These are phyloP conservation scores for Aspergillus fischeri DNA, from an alignment of 2,329 filamentous ascomycete genomes.

Conservation along the genomic window DNA sequence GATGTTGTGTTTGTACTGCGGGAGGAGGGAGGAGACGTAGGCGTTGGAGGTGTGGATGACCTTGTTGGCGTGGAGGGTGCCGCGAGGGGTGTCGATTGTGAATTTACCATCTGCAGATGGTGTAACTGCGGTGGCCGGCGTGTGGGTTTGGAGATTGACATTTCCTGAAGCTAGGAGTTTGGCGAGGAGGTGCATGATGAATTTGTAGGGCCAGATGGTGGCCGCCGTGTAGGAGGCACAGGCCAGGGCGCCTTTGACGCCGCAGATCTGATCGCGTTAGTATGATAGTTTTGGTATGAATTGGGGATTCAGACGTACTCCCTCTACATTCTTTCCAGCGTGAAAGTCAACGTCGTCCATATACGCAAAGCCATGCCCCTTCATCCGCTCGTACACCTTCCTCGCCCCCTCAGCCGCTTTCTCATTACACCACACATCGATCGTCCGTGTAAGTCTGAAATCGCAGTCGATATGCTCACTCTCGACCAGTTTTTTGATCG, in stretches of 20 bases:
- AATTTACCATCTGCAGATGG: slow-evolving; percentile 38
- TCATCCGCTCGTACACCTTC: slow-evolving; percentile 24
- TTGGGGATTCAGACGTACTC: slow-evolving; percentile 15
- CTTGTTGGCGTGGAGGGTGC: slow-evolving; percentile 56
- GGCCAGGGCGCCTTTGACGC: slow-evolving; percentile 36
- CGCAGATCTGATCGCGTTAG: slow-evolving; percentile 26
- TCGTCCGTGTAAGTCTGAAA: slow-evolving; percentile 35
- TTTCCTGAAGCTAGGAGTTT: slow-evolving; percentile 51
- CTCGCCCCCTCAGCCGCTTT: slow-evolving; percentile 23
- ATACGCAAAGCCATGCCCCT: slow-evolving; percentile 21
- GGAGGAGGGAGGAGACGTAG: slow-evolving; percentile 73
- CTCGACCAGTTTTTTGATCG: slow-evolving; percentile 36
- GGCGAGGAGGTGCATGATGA: slow-evolving; percentile 67
- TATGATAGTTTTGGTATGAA: not conserved
- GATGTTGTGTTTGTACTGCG: slow-evolving; percentile 64
- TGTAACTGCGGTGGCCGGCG: slow-evolving; percentile 34
- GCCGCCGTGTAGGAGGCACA: slow-evolving; percentile 31
- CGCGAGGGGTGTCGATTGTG: slow-evolving; percentile 56
- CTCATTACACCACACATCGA: slow-evolving; percentile 38
- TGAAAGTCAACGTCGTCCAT: slow-evolving; percentile 29
- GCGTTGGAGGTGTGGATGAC: slow-evolving; percentile 81
- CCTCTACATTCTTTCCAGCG: slow-evolving; percentile 25
- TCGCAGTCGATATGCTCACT: slow-evolving; percentile 44
- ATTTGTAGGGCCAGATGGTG: slow-evolving; percentile 65
- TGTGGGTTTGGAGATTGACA: slow-evolving; percentile 52